Evolutionary conservation across 2,329 filamentous ascomycete species (phyloP).

Genomic region (Aureobasidium namibiae): DNA sequence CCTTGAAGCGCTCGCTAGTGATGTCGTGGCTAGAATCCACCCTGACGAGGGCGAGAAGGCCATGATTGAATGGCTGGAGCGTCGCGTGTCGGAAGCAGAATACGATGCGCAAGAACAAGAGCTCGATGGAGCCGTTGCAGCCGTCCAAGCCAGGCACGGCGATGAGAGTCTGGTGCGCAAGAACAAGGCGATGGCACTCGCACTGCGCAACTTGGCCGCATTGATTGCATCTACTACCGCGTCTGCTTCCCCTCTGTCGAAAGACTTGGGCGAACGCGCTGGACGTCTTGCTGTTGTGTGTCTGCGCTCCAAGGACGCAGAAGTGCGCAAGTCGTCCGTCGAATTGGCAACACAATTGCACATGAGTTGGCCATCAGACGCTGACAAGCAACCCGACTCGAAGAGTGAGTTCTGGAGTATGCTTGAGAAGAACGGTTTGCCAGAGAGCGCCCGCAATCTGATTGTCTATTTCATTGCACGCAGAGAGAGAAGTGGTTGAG

Average conservation of each 20-base stretch:
- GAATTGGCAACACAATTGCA: constrained; percentile 70
- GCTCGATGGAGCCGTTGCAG: constrained; percentile 31
- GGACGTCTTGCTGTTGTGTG: constrained; percentile 21
- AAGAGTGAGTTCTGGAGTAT: constrained; percentile 57
- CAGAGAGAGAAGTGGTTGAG: constrained; percentile 47
- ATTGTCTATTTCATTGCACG: constrained; percentile 73
- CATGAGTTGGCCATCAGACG: constrained; percentile 36
- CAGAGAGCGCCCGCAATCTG: constrained; percentile 65
- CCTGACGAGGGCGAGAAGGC: constrained; percentile 42
- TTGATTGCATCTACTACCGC: constrained; percentile 41
- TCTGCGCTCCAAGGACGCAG: constrained; percentile 22
- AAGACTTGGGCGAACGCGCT: constrained; percentile 2
- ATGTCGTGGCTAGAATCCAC: constrained; percentile 60
- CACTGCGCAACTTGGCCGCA: constrained; percentile 54
- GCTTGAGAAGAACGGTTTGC: constrained; percentile 47
- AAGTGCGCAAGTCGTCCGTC: constrained; percentile 59
- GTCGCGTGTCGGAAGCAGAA: constrained; percentile 51
- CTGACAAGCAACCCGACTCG: constrained; percentile 28
- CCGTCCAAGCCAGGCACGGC: background rate
- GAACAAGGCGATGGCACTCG: constrained; percentile 38
- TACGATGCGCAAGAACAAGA: constrained; percentile 39
- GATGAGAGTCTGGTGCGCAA: background rate
- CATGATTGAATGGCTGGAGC: constrained; percentile 34
- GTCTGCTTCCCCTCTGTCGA: constrained; percentile 16
- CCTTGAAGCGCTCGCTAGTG: constrained; percentile 63